Evolutionary conservation across 179 eudicot genomes (phyloP), one percentile per base, ranked within the genome.

Genomic region (Gypsophila paniculata): DNA sequence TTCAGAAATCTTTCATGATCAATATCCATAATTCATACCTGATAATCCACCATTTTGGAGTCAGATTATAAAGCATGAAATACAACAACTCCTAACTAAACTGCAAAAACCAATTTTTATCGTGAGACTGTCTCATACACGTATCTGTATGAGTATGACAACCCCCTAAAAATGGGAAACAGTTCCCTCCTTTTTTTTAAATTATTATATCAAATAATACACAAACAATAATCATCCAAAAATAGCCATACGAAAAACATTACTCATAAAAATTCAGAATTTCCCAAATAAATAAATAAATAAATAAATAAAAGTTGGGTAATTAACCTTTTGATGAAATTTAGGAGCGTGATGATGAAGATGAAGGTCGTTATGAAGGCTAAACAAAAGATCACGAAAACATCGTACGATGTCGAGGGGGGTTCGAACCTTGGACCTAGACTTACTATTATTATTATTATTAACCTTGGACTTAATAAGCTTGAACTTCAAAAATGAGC

Each of bases 361-460:
- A 48, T 39, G 53, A 68, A 3, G 34, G 18, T 38, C 8, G 32
- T 61, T 68, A 52, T 61, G 58, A 19, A 79, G 26, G 54, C 11
- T 23, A 72, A 61, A 7, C 70, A 79, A 71, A 49, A 66, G 76
- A 18, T 79, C 79, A 26, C 76, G 65, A 61, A 49, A 62, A 18
- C 78, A 58, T 22, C 73, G 65, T 21, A 79, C 76, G 13, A 44
- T 60, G 17, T 79, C 82, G 17, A 21, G 73, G 1, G 79, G 82
- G 65, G 73, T 79, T 79, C 54, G 69, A 75, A 71, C 65, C 66
- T 79, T 79, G 15, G 66, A 61, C 73, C 71, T 79, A 10, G 70
- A 53, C 75, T 49, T 67, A 67, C n/a, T n/a, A n/a, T n/a, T n/a
- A n/a, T n/a, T n/a, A n/a, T n/a, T n/a, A n/a, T n/a, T n/a, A n/a